Base-by-base conservation (phyloP, 352 stramenopile species). In the Aphanomyces astaci region DNA sequence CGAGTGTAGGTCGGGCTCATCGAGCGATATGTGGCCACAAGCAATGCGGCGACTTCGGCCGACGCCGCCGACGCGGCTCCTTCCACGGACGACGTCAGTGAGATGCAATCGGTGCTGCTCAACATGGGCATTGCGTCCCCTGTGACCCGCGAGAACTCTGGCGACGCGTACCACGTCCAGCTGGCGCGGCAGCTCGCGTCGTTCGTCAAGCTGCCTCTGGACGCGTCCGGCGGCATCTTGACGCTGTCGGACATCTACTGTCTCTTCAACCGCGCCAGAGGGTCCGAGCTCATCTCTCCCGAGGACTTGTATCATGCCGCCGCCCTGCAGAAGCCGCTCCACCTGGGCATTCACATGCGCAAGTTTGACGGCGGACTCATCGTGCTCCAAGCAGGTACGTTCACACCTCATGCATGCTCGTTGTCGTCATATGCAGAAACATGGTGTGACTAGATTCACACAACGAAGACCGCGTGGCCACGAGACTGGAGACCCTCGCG, bases 181-280 rank as follows among this genome's bases (percentile, higher is more conserved):
- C 79, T 98, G 28, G 89, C 92, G 24, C 78, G 89, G 0, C 89
- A 98, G 68, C 72, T 98, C 15, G 85, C 89, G 11, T 88, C 96
- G 73, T 97, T 96, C 66, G 71, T 97, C 9, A 72, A 75, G 24
- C 72, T 77, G 7, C 76, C 84, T 48, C 92, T 99, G 72, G 82
- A 90, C 4, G 79, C 78, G 52, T 88, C 96, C 70, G 94, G 93
- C 39, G 96, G 96, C 13, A 97, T 99, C 73, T 97, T 99, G 85
- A 98, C 96, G 25, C 78, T 99, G 4, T 98, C 96, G 27, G 97
- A 99, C 82, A 94, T 98, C 51, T 99, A 98, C 77, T 99, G 95
- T 73, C 89, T 99, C 66, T 98, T 98, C 69, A 99, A 99, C 81
- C 88, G 96, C 65, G 96, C 96, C 27, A 86, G 96, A 3, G 97